Evolutionary conservation across 805 yeast species (phyloP).

Genomic region (Myxozyma sirexii): DNA sequence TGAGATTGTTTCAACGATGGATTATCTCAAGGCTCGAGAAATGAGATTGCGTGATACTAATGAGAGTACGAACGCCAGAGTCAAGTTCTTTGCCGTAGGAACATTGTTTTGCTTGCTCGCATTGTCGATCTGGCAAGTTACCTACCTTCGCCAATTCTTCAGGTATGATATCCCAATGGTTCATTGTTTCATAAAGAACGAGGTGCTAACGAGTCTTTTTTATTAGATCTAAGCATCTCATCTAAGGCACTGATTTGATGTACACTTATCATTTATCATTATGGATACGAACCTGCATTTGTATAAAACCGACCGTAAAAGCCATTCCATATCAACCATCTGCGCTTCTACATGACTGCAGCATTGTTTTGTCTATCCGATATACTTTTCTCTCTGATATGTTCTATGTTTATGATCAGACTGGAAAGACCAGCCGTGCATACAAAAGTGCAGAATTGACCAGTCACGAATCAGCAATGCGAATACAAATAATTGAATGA

Average conservation of each 20-base stretch:
- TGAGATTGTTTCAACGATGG: slow-evolving; percentile 78
- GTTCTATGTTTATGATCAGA: too few species aligned
- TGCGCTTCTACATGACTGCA: too few species aligned
- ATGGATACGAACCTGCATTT: not conserved
- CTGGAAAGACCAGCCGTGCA: too few species aligned
- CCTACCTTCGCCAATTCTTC: slow-evolving; percentile 90
- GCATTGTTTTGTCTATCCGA: too few species aligned
- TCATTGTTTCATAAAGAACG: not conserved
- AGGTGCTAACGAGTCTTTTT: not conserved
- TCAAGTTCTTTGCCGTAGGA: slow-evolving; percentile 77
- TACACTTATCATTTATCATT: not conserved
- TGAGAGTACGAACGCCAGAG: slow-evolving; percentile 93
- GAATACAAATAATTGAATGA: too few species aligned
- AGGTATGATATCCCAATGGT: slow-evolving; percentile 34
- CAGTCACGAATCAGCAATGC: too few species aligned
- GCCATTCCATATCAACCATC: too few species aligned
- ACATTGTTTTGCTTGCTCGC: slow-evolving; percentile 69
- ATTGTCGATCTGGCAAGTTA: slow-evolving; percentile 90
- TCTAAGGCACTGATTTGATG: slow-evolving; percentile 22
- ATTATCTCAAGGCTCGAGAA: slow-evolving; percentile 84
- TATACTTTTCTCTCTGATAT: not conserved
- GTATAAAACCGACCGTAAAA: not conserved
- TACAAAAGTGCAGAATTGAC: too few species aligned
- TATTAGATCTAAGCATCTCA: slow-evolving; percentile 45
- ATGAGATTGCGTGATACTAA: slow-evolving; percentile 93